Evolutionary conservation across 2,329 filamentous ascomycete species (phyloP), one percentile per base, ranked within the genome.

Genomic region (Colletotrichum tropicicola): DNA sequence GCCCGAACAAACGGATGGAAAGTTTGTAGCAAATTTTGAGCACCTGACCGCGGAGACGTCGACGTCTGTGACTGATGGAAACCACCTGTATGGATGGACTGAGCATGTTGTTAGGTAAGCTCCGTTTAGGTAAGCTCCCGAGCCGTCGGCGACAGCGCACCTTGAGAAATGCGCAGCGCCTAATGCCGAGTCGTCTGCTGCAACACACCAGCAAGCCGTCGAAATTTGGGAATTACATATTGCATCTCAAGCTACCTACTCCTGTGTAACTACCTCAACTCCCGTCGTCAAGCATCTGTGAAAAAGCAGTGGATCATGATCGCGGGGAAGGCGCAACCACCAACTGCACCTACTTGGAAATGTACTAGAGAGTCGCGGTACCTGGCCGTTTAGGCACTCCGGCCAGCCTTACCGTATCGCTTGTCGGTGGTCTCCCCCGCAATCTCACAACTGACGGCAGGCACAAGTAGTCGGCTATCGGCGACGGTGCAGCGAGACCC

Each of bases 401-500:
- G 53, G 12, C 54, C 54, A 57, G 54, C 54, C 54, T 57, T 32
- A 41, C 49, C 8, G 41, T 19, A 8, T 60, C 57, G 57, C 47
- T 45, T 59, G 48, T 59, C 57, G 56, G 56, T 15, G 56, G 13
- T 21, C 43, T 51, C 30, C 55, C 53, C 55, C 60, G 45, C 60
- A 59, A 53, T 64, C 45, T 45, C 55, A 41, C 19, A 43, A 17
- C 17, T 43, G 17, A 43, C 19, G 19, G 17, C 39, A 43, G 19
- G 13, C 25, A 37, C 27, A 12, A n/a, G n/a, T 8, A 21, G 25
- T 56, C 57, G 62, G 62, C 57, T 65, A 65, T 65, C 62, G 62
- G 62, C n/a, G 48, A 37, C 19, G 49, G 62, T 47, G 49, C 62
- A 65, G 62, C 62, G 62, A 65, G 57, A 65, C 57, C 62, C 62